Evolutionary conservation across 1,284 basidiomycete species (phyloP).

Genomic region (Xerocomus minutiporus): DNA sequence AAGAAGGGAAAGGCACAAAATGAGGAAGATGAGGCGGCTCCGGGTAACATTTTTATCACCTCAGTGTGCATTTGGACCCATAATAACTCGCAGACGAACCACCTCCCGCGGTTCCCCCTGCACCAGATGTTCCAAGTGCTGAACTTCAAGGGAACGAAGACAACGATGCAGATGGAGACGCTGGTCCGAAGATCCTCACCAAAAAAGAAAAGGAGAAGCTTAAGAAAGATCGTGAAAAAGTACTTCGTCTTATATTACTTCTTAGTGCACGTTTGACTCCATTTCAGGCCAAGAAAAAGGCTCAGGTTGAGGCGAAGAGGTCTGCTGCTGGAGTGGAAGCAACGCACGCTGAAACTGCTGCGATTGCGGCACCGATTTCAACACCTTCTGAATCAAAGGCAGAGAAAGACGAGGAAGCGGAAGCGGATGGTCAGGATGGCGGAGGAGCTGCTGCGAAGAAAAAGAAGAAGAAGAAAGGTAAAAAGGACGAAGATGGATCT

Average conservation of each 20-base stretch:
- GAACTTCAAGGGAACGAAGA: slow-evolving; percentile 28
- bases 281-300: slow-evolving; percentile 88
- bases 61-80: not conserved
- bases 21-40: slow-evolving; percentile 39
- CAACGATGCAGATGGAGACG: slow-evolving; percentile 37
- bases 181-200: slow-evolving; percentile 59
- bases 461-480: slow-evolving; percentile 88
- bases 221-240: slow-evolving; percentile 95
- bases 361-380: slow-evolving; percentile 16
- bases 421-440: slow-evolving; percentile 54
- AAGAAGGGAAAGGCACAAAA: slow-evolving; percentile 42
- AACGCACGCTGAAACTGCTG: slow-evolving; percentile 26
- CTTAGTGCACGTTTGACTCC: slow-evolving; percentile 8
- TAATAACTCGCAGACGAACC: slow-evolving; percentile 26
- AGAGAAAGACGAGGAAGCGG: slow-evolving; percentile 37
- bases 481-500: slow-evolving; percentile 65
- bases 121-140: slow-evolving; percentile 12
- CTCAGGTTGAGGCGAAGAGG: slow-evolving; percentile 86
- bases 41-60: slow-evolving; percentile 19
- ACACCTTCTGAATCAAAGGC: slow-evolving; percentile 20
- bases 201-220: slow-evolving; percentile 94
- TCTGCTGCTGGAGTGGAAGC: slow-evolving; percentile 20
- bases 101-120: slow-evolving; percentile 25
- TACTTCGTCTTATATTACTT: slow-evolving; percentile 24
- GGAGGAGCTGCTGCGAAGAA: slow-evolving; percentile 59